Evolutionary conservation across 257 asterid genomes (phyloP), one percentile per base, ranked within the genome.

Genomic region (Capsicum pubescens): DNA sequence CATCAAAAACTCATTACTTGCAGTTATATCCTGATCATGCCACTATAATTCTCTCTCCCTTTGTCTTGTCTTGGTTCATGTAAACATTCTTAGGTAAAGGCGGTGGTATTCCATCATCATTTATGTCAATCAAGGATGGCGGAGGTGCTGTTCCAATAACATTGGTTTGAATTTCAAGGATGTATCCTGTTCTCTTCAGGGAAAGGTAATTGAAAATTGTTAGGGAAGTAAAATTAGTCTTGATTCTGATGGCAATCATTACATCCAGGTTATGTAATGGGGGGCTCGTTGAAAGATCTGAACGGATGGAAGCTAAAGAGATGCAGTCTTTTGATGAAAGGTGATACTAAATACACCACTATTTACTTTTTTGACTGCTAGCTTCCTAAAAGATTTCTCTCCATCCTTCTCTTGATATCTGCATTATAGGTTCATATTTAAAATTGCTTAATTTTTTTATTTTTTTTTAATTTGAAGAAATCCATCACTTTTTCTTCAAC

Each of bases 131-230:
- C 87, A 97, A 92, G 90, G 90, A 91, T 82, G 87, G 87, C 32
- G 99, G 99, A 87, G 99, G 99, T 79, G 84, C 89, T 71, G 95
- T 95, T 81, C 98, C 98, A 64, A 88, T 92, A 87, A 97, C 99
- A 79, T 72, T 95, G 84, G 90, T 95, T 80, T 97, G 98, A 57
- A 85, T 97, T 77, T 90, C 93, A 85, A 90, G 97, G 93, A 90
- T 90, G 82, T 97, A 95, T 87, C 98, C 97, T 82, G 87, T 97
- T 90, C 91, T 93, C 77, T 95, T 93, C 90, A 83, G 91, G 89
- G 98, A 95, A 93, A 97, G 98, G 99, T 97, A 93, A 82, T 61
- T 84, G 88, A 80, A 81, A 52, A 60, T 39, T 35, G 68, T 81
- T 52, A 57, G 48, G 64, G 48, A 21, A 54, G 48, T 26, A 26